phyloP scores from a whole-genome alignment of 192 early-diverging fungal species.

The Coemansia interrupta region DNA sequence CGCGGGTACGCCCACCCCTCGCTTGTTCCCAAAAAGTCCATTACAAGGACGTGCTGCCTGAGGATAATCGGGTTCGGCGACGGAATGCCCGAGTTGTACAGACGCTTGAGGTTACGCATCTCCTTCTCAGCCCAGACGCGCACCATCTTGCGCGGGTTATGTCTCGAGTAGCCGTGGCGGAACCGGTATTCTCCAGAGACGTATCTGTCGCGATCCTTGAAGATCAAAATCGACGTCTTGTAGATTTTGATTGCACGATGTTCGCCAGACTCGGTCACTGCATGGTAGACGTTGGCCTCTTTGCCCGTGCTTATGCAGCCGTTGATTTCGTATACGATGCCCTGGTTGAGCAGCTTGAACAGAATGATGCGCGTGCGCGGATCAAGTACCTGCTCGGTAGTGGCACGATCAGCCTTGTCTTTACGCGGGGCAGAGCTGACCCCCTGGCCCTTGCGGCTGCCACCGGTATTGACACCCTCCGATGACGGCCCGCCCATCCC shows the following conservation, averaged over 20 bases:
- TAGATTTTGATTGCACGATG: slow-evolving; percentile 96
- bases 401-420: slow-evolving; percentile 94
- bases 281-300: slow-evolving; percentile 99
- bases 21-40: slow-evolving; percentile 89
- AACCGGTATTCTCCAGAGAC: slow-evolving; percentile 94
- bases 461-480: slow-evolving; percentile 9
- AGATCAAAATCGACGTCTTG: slow-evolving; percentile 96
- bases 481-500: slow-evolving; percentile 11
- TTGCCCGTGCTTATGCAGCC: slow-evolving; percentile 98
- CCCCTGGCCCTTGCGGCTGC: slow-evolving; percentile 48
- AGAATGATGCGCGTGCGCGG: slow-evolving; percentile 96
- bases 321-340: slow-evolving; percentile 88
- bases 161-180: slow-evolving; percentile 87
- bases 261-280: slow-evolving; percentile 72
- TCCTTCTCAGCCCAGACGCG: slow-evolving; percentile 98
- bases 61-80: slow-evolving; percentile 86
- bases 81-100: slow-evolving; percentile 79
- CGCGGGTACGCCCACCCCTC: slow-evolving; percentile 92
- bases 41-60: slow-evolving; percentile 90
- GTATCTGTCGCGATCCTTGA: slow-evolving; percentile 98
- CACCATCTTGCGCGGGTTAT: slow-evolving; percentile 98
- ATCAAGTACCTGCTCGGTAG: slow-evolving; percentile 95
- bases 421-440: slow-evolving; percentile 45
- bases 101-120: slow-evolving; percentile 94
- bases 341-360: slow-evolving; percentile 90